A percentile compares a stretch with the other conserved stretches of the same genome.
Conservation (phyloP, 2,329 filamentous ascomycete species). For the Davidsoniella virescens region DNA sequence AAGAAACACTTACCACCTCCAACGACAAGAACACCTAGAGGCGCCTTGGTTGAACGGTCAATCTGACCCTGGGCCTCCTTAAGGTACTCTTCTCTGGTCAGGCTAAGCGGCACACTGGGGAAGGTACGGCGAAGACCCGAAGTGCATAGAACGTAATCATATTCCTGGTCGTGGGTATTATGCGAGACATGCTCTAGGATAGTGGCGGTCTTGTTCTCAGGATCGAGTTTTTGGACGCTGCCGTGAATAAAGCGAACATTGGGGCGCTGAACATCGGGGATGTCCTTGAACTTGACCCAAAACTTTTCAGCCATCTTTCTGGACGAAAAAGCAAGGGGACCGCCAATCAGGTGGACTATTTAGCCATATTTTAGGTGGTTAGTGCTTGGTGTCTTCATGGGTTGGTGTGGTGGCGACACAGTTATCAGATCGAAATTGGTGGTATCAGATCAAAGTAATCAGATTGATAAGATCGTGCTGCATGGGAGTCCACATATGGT, state of each 20-base stretch:
- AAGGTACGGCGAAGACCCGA: slow-evolving; percentile 54
- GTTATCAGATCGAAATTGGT: slow-evolving; percentile 3
- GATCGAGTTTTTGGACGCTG: slow-evolving; percentile 43
- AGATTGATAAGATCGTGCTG: neutral
- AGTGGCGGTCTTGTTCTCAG: slow-evolving; percentile 39
- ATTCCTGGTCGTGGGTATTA: slow-evolving; percentile 28
- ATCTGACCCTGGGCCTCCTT: slow-evolving; percentile 46
- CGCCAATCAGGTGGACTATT: slow-evolving; percentile 58
- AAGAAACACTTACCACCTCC: slow-evolving; percentile 38
- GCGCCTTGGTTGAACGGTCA: slow-evolving; percentile 32
- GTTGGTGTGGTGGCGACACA: neutral
- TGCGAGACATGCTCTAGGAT: slow-evolving; percentile 34
- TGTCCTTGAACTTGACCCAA: slow-evolving; percentile 54
- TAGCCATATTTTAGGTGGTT: slow-evolving; percentile 2
- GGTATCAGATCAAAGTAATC: no score
- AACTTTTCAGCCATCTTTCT: slow-evolving; percentile 46
- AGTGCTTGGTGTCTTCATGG: neutral
- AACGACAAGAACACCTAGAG: slow-evolving; percentile 50
- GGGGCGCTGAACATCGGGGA: slow-evolving; percentile 47
- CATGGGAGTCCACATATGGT: neutral
- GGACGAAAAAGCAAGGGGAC: slow-evolving; percentile 53
- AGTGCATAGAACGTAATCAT: slow-evolving; percentile 62
- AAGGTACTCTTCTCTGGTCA: slow-evolving; percentile 45
- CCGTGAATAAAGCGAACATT: slow-evolving; percentile 51
- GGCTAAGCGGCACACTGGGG: slow-evolving; percentile 55